These are phyloP conservation scores for Salvia hispanica DNA, from an alignment of 257 asterid genomes.

Conservation along the genomic window DNA sequence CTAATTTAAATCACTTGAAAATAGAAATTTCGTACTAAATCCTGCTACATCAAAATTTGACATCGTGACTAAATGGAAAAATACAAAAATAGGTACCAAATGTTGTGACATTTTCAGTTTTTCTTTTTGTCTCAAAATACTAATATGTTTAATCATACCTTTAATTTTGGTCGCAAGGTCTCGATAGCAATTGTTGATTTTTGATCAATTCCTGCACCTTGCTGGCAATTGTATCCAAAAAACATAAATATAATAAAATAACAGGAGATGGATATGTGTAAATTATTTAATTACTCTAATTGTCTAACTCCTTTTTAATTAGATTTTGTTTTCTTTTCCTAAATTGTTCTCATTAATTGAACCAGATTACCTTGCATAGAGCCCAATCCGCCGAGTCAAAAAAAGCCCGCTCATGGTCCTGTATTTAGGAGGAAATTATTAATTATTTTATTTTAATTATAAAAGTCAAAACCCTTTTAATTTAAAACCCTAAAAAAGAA, in stretches of 20 bases:
- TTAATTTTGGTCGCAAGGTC: slow-evolving; percentile 71
- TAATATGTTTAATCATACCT: slow-evolving; percentile 42
- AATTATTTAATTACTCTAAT: no score
- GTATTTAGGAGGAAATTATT: neutral
- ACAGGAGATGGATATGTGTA: no score
- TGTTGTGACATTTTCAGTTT: no score
- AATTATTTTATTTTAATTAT: no score
- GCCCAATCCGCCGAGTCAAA: slow-evolving; percentile 97
- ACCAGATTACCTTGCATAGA: slow-evolving; percentile 59
- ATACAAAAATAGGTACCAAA: no score
- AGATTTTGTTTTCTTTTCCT: no score
- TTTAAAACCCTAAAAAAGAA: neutral
- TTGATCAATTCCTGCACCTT: slow-evolving; percentile 66
- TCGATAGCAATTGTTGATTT: slow-evolving; percentile 61
- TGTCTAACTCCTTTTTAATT: no score
- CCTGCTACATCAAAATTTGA: no score
- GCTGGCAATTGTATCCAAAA: slow-evolving; percentile 43
- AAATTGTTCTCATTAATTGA: neutral
- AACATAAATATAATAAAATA: no score
- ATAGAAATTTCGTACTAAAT: neutral
- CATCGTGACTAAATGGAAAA: no score
- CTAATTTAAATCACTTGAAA: neutral
- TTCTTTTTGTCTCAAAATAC: no score
- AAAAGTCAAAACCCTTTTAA: neutral
- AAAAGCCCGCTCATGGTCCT: slow-evolving; percentile 83